phyloP scores from a whole-genome alignment of 345 rosid species.

The Hirschfeldia incana region DNA sequence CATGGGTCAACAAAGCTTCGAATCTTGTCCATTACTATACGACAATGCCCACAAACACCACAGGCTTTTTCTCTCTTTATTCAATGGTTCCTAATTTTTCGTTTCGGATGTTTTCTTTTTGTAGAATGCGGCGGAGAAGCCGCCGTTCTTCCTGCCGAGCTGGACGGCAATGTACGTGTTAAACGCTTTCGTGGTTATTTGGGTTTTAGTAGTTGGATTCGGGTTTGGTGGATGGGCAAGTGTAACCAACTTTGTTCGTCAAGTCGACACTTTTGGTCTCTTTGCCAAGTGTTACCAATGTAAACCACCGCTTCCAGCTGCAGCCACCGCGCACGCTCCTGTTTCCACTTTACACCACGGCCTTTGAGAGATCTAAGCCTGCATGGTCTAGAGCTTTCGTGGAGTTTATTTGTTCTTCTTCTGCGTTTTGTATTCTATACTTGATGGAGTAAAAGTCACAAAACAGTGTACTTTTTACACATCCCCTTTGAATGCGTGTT shows the following conservation, averaged over 20 bases:
- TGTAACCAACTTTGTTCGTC: slow-evolving; percentile 80
- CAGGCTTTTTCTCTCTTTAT: neutral
- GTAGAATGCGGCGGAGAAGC: slow-evolving; percentile 98
- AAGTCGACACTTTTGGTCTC: slow-evolving; percentile 88
- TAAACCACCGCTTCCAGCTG: slow-evolving; percentile 60
- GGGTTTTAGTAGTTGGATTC: slow-evolving; percentile 87
- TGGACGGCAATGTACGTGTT: slow-evolving; percentile 87
- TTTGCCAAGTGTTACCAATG: slow-evolving; percentile 99
- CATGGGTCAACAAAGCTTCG: slow-evolving; percentile 36
- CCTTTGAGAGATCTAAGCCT: slow-evolving; percentile 37
- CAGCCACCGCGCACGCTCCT: slow-evolving; percentile 39
- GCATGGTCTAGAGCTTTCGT: slow-evolving; percentile 21
- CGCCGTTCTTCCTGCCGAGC: slow-evolving; percentile 82
- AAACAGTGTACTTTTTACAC: slow-evolving; percentile 27
- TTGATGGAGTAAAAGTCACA: slow-evolving; percentile 46
- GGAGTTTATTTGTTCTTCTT: slow-evolving; percentile 19
- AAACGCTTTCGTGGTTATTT: slow-evolving; percentile 71
- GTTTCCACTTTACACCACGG: slow-evolving; percentile 40
- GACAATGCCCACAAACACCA: slow-evolving; percentile 26
- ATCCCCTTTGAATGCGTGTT: slow-evolving; percentile 53
- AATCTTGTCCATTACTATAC: slow-evolving; percentile 38
- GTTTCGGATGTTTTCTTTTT: neutral
- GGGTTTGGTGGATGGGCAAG: slow-evolving; percentile 99
- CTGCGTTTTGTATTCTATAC: slow-evolving; percentile 59
- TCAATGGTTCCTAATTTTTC: slow-evolving; percentile 17